Evolutionary conservation across 108 stramenopile genomes (phyloP).

Genomic region (Chaetoceros muelleri): DNA sequence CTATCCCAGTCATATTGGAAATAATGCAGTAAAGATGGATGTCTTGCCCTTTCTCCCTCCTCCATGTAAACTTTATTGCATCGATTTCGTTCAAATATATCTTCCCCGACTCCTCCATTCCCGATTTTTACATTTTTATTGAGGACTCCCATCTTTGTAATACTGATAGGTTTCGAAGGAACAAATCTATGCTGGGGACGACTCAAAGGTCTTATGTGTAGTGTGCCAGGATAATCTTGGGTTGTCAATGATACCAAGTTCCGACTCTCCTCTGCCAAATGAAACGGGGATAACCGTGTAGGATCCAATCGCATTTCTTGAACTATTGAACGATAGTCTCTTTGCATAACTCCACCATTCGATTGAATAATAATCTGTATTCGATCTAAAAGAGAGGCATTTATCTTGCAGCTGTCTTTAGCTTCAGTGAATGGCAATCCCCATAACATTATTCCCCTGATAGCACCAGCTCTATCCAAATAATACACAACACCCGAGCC

Average conservation of each 20-base stretch:
- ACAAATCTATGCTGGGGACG: slow-evolving; percentile 66
- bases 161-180: slow-evolving; percentile 33
- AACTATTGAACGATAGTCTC: slow-evolving; percentile 20
- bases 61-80: not conserved
- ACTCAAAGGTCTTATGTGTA: slow-evolving; percentile 8
- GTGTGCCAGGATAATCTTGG: slow-evolving; percentile 4
- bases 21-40: slow-evolving; percentile 26
- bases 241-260: slow-evolving; percentile 43
- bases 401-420: slow-evolving; percentile 26
- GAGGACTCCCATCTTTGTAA: slow-evolving; percentile 41
- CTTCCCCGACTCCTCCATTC: slow-evolving; percentile 45
- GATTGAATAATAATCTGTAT: slow-evolving; percentile 46
- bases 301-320: slow-evolving; percentile 2
- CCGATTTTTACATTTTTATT: slow-evolving; percentile 45
- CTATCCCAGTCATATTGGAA: slow-evolving; percentile 23
- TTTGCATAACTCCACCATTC: slow-evolving; percentile 49
- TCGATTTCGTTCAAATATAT: slow-evolving; percentile 40
- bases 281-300: slow-evolving; percentile 1
- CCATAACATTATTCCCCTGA: slow-evolving; percentile 80
- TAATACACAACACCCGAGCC: slow-evolving; percentile 77
- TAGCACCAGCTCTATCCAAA: slow-evolving; percentile 51
- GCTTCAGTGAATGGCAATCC: slow-evolving; percentile 54
- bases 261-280: slow-evolving; percentile 47
- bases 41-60: slow-evolving; percentile 11
- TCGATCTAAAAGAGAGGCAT: slow-evolving; percentile 34